phyloP scores from a whole-genome alignment of 257 asterid genomes.

The Catharanthus roseus region DNA sequence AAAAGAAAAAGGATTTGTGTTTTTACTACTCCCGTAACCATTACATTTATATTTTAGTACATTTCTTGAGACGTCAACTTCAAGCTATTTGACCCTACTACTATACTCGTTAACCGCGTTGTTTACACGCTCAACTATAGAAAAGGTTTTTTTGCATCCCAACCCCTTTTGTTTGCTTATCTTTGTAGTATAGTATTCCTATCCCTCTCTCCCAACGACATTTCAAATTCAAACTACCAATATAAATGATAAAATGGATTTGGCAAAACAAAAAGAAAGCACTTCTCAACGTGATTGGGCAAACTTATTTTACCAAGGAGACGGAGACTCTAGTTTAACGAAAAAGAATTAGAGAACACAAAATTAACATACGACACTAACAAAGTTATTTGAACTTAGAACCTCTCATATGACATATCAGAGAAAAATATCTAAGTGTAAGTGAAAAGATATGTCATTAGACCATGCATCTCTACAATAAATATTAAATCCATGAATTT shows the following conservation, averaged over 20 bases:
- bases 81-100: constrained; percentile 17
- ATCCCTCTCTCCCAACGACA: constrained; percentile 4
- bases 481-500: no score
- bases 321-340: constrained; percentile 22
- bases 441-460: no score
- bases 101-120: constrained; percentile 8
- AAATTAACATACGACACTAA: no score
- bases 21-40: no score
- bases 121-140: constrained; percentile 20
- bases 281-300: background rate
- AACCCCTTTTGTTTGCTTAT: constrained; percentile 38
- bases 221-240: background rate
- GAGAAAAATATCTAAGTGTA: no score
- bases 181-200: no score
- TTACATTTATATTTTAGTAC: no score
- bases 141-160: constrained; percentile 23
- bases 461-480: no score
- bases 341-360: background rate
- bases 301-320: constrained; percentile 4
- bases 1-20: no score
- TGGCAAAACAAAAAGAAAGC: constrained; percentile 4
- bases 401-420: no score
- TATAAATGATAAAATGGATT: background rate
- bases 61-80: constrained; percentile 34
- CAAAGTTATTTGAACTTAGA: no score